Conservation (phyloP, 352 stramenopile genomes). For the Globisporangium alternatum region DNA sequence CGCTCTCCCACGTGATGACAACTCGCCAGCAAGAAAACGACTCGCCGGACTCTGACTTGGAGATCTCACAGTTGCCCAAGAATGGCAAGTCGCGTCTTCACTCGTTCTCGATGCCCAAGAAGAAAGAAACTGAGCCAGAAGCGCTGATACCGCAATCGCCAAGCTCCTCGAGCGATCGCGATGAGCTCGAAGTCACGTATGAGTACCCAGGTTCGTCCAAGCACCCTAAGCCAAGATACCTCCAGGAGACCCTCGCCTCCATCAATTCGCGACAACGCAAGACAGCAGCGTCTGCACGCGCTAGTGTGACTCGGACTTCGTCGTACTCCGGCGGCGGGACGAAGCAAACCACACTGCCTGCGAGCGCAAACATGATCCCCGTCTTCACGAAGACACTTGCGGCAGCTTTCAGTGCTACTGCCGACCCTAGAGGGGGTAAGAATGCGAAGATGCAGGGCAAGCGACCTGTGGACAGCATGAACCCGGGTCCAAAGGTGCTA, state of each 20-base stretch:
- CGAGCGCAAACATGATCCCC: slow-evolving; percentile 11
- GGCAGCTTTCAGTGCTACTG: neutral
- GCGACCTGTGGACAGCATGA: slow-evolving; percentile 7
- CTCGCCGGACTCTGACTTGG: neutral
- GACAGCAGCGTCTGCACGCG: slow-evolving; percentile 3
- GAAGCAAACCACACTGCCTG: slow-evolving; percentile 22
- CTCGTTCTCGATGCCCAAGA: slow-evolving; percentile 39
- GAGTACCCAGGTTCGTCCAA: slow-evolving; percentile 17
- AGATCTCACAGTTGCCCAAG: neutral
- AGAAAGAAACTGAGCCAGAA: slow-evolving; percentile 30
- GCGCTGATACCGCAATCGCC: slow-evolving; percentile 30
- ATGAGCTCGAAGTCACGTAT: slow-evolving; percentile 41
- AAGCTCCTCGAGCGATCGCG: slow-evolving; percentile 28
- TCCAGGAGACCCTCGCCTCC: slow-evolving; percentile 48
- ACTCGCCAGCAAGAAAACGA: slow-evolving; percentile 13
- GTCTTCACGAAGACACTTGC: slow-evolving; percentile 20
- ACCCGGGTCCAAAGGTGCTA: slow-evolving; percentile 15
- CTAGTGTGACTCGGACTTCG: slow-evolving; percentile 18
- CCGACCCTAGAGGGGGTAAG: slow-evolving; percentile 9
- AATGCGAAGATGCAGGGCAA: neutral
- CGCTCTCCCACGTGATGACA: neutral
- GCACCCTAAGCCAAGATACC: slow-evolving; percentile 38
- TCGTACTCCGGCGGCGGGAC: slow-evolving; percentile 21
- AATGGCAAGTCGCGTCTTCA: slow-evolving; percentile 22
- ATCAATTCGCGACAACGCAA: slow-evolving; percentile 48